Base-by-base conservation (phyloP, 768 basidiomycete genomes). In the Mycena rebaudengoi region DNA sequence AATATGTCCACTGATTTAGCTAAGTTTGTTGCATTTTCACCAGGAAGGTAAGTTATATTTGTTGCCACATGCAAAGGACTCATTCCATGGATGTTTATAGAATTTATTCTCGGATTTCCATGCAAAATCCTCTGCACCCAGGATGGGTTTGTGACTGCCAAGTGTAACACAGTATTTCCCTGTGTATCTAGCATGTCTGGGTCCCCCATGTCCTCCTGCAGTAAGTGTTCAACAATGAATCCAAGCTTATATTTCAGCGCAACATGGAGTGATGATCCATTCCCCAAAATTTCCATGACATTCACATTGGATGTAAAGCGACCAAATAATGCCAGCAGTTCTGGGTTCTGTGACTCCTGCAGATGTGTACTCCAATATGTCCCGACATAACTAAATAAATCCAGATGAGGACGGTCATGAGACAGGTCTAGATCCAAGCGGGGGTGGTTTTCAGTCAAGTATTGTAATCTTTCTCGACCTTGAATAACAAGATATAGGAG, bases 11-110 rank as follows among this genome's bases (percentile, higher is more conserved):
- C 49, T 39, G 64, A 65, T 2, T 25, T 29, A 6, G 53, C 41
- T 7, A 56, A 44, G 39, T 65, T 49, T 7, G 44, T 46, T 7
- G 32, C 25, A 7, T 59, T 52, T 21, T 20, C 11, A 12, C 33
- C 52, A 13, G 57, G 58, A 14, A 62, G 43, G 41, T 30, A 23
- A 18, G 60, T 43, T 37, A 54, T 48, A 7, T 49, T 39, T 46
- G 58, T 32, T 11, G 62, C 62, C 46, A 60, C 35, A 35, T 65
- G 64, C 25, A 65, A 53, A n/a, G 64, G 44, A 20, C 43, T 65
- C 50, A 54, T 53, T 2, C 52, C 64, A 40, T 59, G 41, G 11
- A 39, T 13, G 23, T 65, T 65, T 48, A 23, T 46, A 3, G 44
- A 33, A 54, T 65, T 32, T n/a, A 65, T 41, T 43, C 55, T 46